Percentiles rank a stretch among this genome's conserved stretches.
Evolutionary conservation across 495 filamentous ascomycete genomes (phyloP).

Genomic region (Penicillium subrubescens): DNA sequence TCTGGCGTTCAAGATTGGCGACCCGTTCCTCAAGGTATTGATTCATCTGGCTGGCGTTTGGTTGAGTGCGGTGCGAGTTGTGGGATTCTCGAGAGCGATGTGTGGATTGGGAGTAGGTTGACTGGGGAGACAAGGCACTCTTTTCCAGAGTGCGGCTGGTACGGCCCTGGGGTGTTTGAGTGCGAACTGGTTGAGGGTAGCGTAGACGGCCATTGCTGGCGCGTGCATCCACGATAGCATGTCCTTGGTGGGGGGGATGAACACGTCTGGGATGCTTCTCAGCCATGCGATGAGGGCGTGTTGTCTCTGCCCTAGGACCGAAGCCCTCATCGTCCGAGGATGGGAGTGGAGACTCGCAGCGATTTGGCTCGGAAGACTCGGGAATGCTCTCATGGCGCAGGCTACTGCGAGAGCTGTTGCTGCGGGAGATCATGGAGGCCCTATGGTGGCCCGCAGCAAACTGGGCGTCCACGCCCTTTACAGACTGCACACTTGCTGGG

Average conservation of each 20-base stretch:
- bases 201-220: constrained; percentile 12
- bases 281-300: constrained; percentile 13
- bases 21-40: constrained; percentile 42
- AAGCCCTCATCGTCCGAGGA: constrained; percentile 50
- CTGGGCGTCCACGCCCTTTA: constrained; percentile 9
- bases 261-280: constrained; percentile 9
- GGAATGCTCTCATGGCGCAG: constrained; percentile 27
- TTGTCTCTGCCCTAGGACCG: constrained; percentile 10
- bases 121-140: constrained; percentile 26
- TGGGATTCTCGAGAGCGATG: constrained; percentile 29
- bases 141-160: constrained; percentile 28
- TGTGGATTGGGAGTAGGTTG: constrained; percentile 27
- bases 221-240: constrained; percentile 17
- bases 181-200: constrained; percentile 10
- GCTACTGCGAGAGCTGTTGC: constrained; percentile 35
- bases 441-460: constrained; percentile 18
- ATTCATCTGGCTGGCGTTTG: constrained; percentile 3
- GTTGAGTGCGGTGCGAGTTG: constrained; percentile 16
- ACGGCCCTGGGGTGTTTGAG: constrained; percentile 33
- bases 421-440: constrained; percentile 26
- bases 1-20: constrained; percentile 46
- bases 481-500: background rate
- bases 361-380: constrained; percentile 22
- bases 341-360: constrained; percentile 39
- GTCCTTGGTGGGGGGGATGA: constrained; percentile 15